These are phyloP conservation scores for Hymenotorrendiella dingleyae DNA, from an alignment of 2,329 filamentous ascomycete genomes.

Conservation along the genomic window DNA sequence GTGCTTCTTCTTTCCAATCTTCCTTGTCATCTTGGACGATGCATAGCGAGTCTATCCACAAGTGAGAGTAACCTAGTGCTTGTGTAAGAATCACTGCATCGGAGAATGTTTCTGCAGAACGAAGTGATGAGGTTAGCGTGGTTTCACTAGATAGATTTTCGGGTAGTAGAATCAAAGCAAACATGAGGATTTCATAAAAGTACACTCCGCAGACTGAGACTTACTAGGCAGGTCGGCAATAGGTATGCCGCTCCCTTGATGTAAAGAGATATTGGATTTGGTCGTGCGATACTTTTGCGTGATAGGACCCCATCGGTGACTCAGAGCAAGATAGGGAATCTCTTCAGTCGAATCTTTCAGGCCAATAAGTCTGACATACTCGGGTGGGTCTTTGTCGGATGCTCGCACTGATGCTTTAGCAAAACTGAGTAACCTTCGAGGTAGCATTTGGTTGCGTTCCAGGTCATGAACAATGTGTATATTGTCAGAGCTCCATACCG, in stretches of 20 bases:
- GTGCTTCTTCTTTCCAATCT: slow-evolving; percentile 19
- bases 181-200: too few relatives aligned
- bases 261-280: not conserved
- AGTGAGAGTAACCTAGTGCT: slow-evolving; percentile 1
- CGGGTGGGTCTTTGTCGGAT: too few relatives aligned
- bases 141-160: too few relatives aligned
- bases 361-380: not conserved
- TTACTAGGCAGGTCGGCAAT: not conserved
- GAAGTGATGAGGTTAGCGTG: too few relatives aligned
- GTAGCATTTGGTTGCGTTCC: not conserved
- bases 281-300: not conserved
- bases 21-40: slow-evolving; percentile 27
- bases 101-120: slow-evolving; percentile 8
- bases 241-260: not conserved
- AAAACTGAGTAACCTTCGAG: not conserved
- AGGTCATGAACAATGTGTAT: not conserved
- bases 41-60: slow-evolving; percentile 29
- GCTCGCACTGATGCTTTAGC: not conserved
- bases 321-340: not conserved
- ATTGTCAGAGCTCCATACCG: too few relatives aligned
- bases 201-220: too few relatives aligned
- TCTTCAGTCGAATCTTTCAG: not conserved
- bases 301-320: not conserved
- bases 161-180: too few relatives aligned
- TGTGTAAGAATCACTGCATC: slow-evolving; percentile 10